Conservation (phyloP, 805 yeast genomes). For the Metschnikowia orientalis region DNA sequence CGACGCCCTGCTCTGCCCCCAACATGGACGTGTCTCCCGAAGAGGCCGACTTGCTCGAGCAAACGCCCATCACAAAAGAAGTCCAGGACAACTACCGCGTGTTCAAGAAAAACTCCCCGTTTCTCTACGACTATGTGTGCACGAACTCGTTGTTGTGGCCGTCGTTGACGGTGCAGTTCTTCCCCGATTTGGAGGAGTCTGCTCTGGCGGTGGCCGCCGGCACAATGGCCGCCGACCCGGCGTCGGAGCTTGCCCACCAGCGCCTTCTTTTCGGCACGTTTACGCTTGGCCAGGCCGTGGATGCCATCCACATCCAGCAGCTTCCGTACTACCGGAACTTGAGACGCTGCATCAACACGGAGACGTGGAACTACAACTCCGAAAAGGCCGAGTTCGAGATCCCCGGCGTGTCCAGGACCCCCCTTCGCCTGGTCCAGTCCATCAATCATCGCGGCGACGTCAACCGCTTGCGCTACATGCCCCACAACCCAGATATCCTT, state of each 20-base stretch:
- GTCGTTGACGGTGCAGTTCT: slow-evolving; percentile 55
- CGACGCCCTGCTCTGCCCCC: too few species aligned
- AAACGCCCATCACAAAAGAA: slow-evolving; percentile 24
- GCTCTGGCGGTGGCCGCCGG: neutral
- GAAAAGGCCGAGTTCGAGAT: slow-evolving; percentile 41
- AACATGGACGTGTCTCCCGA: neutral
- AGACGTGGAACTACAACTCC: slow-evolving; percentile 31
- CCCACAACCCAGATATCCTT: slow-evolving; percentile 80
- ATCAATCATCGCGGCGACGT: slow-evolving; percentile 71
- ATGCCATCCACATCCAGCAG: slow-evolving; percentile 27
- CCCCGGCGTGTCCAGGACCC: slow-evolving; percentile 24
- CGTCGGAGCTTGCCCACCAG: slow-evolving; percentile 13
- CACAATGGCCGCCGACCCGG: neutral
- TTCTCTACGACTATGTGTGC: slow-evolving; percentile 49
- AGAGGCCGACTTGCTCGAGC: slow-evolving; percentile 1
- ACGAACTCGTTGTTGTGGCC: slow-evolving; percentile 63
- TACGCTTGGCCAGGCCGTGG: slow-evolving; percentile 19
- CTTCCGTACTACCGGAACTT: slow-evolving; percentile 29
- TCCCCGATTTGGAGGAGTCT: slow-evolving; percentile 45
- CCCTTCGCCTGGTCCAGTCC: slow-evolving; percentile 44
- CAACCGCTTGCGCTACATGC: slow-evolving; percentile 68
- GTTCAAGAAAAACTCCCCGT: slow-evolving; percentile 62
- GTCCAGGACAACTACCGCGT: slow-evolving; percentile 41
- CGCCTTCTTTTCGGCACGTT: slow-evolving; percentile 18
- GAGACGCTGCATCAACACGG: slow-evolving; percentile 34